phyloP scores from a whole-genome alignment of 2,329 filamentous ascomycete species.

The Diaporthe velutina region DNA sequence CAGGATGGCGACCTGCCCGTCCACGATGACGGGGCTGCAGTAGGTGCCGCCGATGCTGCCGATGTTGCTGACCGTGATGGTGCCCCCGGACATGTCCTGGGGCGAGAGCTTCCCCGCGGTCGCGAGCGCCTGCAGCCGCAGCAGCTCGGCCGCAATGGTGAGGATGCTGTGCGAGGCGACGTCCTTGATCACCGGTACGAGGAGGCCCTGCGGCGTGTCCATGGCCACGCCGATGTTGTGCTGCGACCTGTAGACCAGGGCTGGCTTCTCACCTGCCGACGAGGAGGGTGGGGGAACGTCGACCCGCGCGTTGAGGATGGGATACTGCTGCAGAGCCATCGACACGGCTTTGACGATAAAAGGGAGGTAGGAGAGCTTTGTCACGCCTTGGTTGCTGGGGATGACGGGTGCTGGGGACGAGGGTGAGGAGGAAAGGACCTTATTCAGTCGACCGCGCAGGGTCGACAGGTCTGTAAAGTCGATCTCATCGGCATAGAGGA shows the following conservation, averaged over 20 bases:
- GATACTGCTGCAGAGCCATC: constrained; percentile 83
- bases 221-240: constrained; percentile 98
- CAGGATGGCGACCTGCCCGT: constrained; percentile 91
- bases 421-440: constrained; percentile 58
- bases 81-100: constrained; percentile 85
- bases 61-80: constrained; percentile 97
- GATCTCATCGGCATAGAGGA: constrained; percentile 92
- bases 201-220: constrained; percentile 88
- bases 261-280: constrained; percentile 72
- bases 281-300: constrained; percentile 62
- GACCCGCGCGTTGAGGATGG: constrained; percentile 88
- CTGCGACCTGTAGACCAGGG: constrained; percentile 81
- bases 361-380: constrained; percentile 88
- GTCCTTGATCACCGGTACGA: constrained; percentile 93
- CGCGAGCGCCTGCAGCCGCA: constrained; percentile 79
- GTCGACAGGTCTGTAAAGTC: constrained; percentile 82
- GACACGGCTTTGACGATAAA: constrained; percentile 98
- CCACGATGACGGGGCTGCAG: constrained; percentile 90
- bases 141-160: constrained; percentile 82
- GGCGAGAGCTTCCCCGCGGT: constrained; percentile 79
- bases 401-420: constrained; percentile 50
- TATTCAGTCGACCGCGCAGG: constrained; percentile 82
- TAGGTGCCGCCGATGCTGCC: constrained; percentile 95
- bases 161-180: constrained; percentile 83
- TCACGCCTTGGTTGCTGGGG: constrained; percentile 39